Evolutionary conservation across 1,284 basidiomycete genomes (phyloP).

Genomic region (Chalciporus sp.): DNA sequence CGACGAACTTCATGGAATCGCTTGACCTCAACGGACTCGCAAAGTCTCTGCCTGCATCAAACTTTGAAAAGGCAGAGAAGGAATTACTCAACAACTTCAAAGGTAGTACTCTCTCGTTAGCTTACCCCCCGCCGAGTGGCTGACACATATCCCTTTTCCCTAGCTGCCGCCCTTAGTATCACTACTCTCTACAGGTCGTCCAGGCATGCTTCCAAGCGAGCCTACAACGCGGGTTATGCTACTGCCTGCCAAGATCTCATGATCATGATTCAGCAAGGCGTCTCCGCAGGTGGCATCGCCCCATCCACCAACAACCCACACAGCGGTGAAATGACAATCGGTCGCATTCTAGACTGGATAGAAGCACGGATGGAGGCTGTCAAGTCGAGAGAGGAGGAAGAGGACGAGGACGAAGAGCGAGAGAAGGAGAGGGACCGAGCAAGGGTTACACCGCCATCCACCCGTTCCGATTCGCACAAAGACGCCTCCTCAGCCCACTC

Average conservation of each 20-base stretch:
- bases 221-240: constrained; percentile 77
- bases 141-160: constrained; percentile 20
- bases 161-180: constrained; percentile 78
- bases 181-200: constrained; percentile 82
- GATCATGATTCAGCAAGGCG: constrained; percentile 77
- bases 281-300: constrained; percentile 55
- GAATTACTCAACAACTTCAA: constrained; percentile 79
- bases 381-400: constrained; percentile 69
- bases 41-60: constrained; percentile 67
- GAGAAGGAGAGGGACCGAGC: constrained; percentile 47
- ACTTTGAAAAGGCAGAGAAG: constrained; percentile 68
- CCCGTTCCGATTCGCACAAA: constrained; percentile 19
- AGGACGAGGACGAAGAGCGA: constrained; percentile 74
- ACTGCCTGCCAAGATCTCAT: constrained; percentile 77
- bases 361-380: constrained; percentile 73
- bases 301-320: constrained; percentile 39
- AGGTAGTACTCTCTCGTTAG: constrained; percentile 45
- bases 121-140: not conserved
- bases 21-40: constrained; percentile 76
- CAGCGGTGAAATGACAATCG: constrained; percentile 66
- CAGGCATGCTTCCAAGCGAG: constrained; percentile 68
- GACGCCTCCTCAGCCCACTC: constrained; percentile 16
- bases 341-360: constrained; percentile 78
- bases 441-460: constrained; percentile 19
- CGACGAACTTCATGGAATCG: constrained; percentile 52